These are phyloP conservation scores for Forsythia suspensa DNA, from an alignment of 257 asterid species.

Conservation along the genomic window DNA sequence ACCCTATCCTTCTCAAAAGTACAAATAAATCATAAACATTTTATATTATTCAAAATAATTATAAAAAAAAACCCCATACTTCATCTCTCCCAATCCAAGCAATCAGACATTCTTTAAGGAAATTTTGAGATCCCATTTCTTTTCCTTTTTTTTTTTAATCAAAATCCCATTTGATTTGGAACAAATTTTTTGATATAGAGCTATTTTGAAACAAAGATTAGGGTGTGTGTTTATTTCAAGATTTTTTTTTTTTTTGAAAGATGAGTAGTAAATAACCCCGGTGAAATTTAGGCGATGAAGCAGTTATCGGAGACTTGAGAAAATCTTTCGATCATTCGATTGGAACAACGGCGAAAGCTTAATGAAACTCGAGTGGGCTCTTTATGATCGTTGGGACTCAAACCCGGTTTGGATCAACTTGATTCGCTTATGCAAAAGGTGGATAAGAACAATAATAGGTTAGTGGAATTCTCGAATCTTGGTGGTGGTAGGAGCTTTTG, in stretches of 20 bases:
- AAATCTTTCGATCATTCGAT: conserved; percentile 85
- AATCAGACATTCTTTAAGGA: too few species aligned
- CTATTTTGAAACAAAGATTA: too few species aligned
- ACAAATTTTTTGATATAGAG: neutral
- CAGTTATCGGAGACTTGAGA: conserved; percentile 81
- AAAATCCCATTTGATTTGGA: conserved; percentile 16
- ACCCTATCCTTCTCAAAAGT: too few species aligned
- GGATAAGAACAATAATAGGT: conserved; percentile 39
- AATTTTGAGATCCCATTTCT: too few species aligned
- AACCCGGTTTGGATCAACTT: conserved; percentile 82
- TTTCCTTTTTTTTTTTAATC: too few species aligned
- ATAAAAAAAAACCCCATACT: too few species aligned
- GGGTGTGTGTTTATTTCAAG: too few species aligned
- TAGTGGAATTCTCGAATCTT: conserved; percentile 33
- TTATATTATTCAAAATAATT: too few species aligned
- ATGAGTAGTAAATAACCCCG: conserved; percentile 50
- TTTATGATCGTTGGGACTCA: conserved; percentile 69
- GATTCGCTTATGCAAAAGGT: too few species aligned
- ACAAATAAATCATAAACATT: too few species aligned
- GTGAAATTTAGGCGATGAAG: conserved; percentile 70
- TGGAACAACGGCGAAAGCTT: conserved; percentile 86
- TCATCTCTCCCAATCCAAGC: too few species aligned
- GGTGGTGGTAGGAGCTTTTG: conserved; percentile 81
- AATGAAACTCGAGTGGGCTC: conserved; percentile 85
- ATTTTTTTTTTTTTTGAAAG: neutral